Base-by-base conservation (phyloP, 768 basidiomycete species). In the Rubroboletus pulcherrimus region DNA sequence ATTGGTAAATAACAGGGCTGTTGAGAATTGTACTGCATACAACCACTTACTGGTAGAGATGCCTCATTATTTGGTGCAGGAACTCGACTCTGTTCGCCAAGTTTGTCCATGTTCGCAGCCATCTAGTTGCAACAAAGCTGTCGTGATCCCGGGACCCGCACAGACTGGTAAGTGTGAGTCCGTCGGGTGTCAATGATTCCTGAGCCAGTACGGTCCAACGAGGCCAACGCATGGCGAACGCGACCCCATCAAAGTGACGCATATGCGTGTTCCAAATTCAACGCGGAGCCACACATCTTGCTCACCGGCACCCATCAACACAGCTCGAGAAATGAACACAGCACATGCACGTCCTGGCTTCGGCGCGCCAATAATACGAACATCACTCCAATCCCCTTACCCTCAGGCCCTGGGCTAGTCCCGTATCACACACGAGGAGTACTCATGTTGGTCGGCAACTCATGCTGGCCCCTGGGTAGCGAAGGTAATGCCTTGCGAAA, bases 381-480 rank as follows among this genome's bases (percentile, higher is more conserved):
- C 30, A 15, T n/a, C 30, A 17, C 34, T 45, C 46, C 26, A 35
- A 49, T 39, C 54, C 54, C 57, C 53, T 34, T 34, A 42, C 48
- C 62, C 61, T 46, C 51, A 46, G 6, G 17, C 21, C 21, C 21
- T 21, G 42, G 19, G 9, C 17, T 21, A 30, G n/a, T 14, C 15
- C 41, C 33, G 19, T 14, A 14, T 37, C 40, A 40, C 38, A 61
- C 60, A 64, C 37, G 60, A 62, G 63, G 54, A 33, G 30, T 39
- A 45, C 64, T 66, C 64, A 49, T 64, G 63, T n/a, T 40, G 48
- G 54, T 55, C 55, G 53, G 44, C 7, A 45, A 37, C 14, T 30
- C 29, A 47, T 40, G 9, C n/a, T n/a, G 30, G 19, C 31, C 19
- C n/a, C 31, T 19, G 5, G 9, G 12, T n/a, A 35, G 33, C 61